These are phyloP conservation scores for Nectriaceae sp. DNA, from an alignment of 2,329 filamentous ascomycete genomes.

Conservation along the genomic window DNA sequence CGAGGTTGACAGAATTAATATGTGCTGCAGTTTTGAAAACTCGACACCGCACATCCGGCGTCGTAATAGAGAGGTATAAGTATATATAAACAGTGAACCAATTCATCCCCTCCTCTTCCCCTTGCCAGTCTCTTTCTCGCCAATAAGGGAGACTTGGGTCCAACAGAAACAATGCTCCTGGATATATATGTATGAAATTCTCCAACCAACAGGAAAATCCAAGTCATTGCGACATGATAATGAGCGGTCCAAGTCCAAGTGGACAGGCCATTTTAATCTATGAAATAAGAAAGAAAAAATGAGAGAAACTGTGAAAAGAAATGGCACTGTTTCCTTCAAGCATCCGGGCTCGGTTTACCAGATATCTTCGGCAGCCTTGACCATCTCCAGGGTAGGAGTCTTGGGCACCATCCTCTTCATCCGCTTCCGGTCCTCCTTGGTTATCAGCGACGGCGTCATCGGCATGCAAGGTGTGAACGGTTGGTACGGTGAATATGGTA, in stretches of 20 bases:
- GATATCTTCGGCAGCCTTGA: slow-evolving; percentile 61
- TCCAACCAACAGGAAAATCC: slow-evolving; percentile 11
- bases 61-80: neutral
- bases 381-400: slow-evolving; percentile 64
- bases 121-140: neutral
- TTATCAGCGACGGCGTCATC: slow-evolving; percentile 74
- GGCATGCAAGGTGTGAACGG: slow-evolving; percentile 75
- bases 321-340: slow-evolving; percentile 5
- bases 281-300: slow-evolving; percentile 16
- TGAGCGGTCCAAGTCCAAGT: slow-evolving; percentile 11
- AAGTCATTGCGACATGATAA: slow-evolving; percentile 27
- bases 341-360: slow-evolving; percentile 51
- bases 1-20: neutral
- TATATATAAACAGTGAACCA: neutral
- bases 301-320: slow-evolving; percentile 9
- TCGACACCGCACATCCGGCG: neutral
- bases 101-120: neutral
- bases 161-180: neutral
- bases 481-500: slow-evolving; percentile 79
- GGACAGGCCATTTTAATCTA: slow-evolving; percentile 23
- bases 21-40: neutral
- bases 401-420: slow-evolving; percentile 65
- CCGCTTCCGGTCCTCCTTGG: slow-evolving; percentile 68
- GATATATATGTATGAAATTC: neutral
- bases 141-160: neutral